Conservation (phyloP, 768 basidiomycete species). For the Tylopilus sp. region DNA sequence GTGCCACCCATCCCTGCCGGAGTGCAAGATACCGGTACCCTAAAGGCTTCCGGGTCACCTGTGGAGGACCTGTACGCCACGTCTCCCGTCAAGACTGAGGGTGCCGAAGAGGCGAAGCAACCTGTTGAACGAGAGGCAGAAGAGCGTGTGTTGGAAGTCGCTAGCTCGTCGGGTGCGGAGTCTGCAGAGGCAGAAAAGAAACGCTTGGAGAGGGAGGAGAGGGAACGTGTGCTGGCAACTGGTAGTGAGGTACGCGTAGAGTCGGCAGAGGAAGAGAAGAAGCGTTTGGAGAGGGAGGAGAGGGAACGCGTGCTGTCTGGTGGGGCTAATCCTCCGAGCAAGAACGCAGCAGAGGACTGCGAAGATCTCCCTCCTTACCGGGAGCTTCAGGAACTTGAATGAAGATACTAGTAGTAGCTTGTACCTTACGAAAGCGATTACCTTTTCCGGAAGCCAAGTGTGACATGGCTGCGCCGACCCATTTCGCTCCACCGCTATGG, state of each 20-base stretch:
- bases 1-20: constrained; percentile 34
- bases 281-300: constrained; percentile 61
- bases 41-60: constrained; percentile 20
- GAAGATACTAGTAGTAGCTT: neutral
- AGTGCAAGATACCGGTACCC: neutral
- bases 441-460: constrained; percentile 20
- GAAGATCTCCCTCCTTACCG: constrained; percentile 46
- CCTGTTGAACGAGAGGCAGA: constrained; percentile 52
- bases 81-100: constrained; percentile 37
- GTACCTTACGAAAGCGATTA: neutral
- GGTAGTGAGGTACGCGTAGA: neutral
- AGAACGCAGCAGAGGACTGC: constrained; percentile 30
- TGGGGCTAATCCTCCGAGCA: constrained; percentile 1
- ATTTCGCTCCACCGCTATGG: constrained; percentile 16
- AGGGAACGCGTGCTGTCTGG: constrained; percentile 48
- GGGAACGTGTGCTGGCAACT: constrained; percentile 48
- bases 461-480: neutral
- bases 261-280: constrained; percentile 64
- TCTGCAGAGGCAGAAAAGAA: constrained; percentile 64
- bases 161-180: constrained; percentile 1
- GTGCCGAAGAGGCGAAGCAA: constrained; percentile 65
- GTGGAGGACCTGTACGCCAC: constrained; percentile 31
- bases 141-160: constrained; percentile 41
- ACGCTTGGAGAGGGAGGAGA: constrained; percentile 61
- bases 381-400: constrained; percentile 25